These are phyloP conservation scores for Camellia granthamiana DNA, from an alignment of 148 eudicot species.

Conservation along the genomic window DNA sequence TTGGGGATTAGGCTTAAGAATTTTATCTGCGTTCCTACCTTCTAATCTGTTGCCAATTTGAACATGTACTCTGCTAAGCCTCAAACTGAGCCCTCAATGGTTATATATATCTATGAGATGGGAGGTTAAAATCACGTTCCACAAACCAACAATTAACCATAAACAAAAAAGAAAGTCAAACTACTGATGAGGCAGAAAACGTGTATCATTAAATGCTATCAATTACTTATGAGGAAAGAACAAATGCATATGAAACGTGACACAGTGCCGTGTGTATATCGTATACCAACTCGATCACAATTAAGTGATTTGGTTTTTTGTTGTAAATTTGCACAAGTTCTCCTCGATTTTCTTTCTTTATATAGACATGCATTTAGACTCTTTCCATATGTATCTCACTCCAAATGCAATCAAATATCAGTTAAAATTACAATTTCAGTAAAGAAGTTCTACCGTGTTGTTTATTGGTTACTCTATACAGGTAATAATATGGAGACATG, in stretches of 20 bases:
- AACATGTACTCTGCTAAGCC: neutral
- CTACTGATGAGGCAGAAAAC: constrained; percentile 1
- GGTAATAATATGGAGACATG: neutral
- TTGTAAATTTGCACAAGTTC: constrained; percentile 7
- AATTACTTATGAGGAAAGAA: neutral
- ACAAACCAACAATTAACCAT: neutral
- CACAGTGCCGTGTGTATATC: constrained; percentile 3
- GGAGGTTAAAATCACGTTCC: neutral
- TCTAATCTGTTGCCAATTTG: neutral
- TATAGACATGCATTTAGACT: neutral
- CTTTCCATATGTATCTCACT: neutral
- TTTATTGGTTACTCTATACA: neutral
- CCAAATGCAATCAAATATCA: neutral
- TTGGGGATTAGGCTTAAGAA: neutral
- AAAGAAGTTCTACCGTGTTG: constrained; percentile 7
- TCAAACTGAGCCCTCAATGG: neutral
- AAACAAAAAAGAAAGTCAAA: constrained; percentile 1
- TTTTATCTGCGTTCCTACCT: neutral
- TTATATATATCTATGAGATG: constrained; percentile 4
- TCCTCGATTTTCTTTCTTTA: constrained; percentile 3
- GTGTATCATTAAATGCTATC: constrained; percentile 2
- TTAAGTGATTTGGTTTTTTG: constrained; percentile 9
- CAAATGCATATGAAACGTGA: constrained; percentile 10
- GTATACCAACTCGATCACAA: constrained; percentile 3
- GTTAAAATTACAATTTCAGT: neutral